A percentile compares a stretch with the other conserved stretches of the same genome.
phyloP scores from a whole-genome alignment of 805 yeast genomes.

The Metschnikowia orientalis region DNA sequence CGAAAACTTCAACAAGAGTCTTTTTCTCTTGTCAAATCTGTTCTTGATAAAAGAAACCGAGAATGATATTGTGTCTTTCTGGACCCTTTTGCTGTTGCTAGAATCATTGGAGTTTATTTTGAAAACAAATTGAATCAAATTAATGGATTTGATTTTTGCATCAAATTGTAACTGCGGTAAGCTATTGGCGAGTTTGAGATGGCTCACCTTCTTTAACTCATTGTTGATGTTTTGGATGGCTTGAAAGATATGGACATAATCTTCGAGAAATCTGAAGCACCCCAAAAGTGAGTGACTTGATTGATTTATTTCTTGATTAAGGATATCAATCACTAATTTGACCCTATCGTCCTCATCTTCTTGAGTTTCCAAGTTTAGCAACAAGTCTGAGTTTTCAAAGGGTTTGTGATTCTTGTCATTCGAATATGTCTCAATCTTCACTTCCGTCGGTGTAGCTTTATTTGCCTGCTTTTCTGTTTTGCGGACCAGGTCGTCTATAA shows the following conservation, averaged over 20 bases:
- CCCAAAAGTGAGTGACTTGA: slow-evolving; percentile 24
- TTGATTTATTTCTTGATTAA: slow-evolving; percentile 21
- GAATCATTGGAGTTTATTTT: slow-evolving; percentile 25
- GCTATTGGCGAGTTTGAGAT: slow-evolving; percentile 26
- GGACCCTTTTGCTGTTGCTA: slow-evolving; percentile 29
- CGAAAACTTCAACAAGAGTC: slow-evolving; percentile 26
- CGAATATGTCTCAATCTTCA: not conserved
- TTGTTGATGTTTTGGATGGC: slow-evolving; percentile 20
- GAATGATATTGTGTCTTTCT: slow-evolving; percentile 32
- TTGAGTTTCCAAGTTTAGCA: slow-evolving; percentile 8
- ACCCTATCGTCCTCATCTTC: slow-evolving; percentile 13
- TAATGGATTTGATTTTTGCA: slow-evolving; percentile 26
- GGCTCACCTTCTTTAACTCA: slow-evolving; percentile 3
- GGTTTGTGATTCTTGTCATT: not conserved
- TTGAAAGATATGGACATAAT: slow-evolving; percentile 27
- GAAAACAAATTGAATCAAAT: slow-evolving; percentile 30
- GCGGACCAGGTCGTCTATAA: slow-evolving; percentile 16
- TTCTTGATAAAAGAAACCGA: slow-evolving; percentile 26
- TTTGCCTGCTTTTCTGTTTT: not conserved
- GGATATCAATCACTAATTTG: slow-evolving; percentile 19
- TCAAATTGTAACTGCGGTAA: slow-evolving; percentile 31
- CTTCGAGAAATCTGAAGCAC: slow-evolving; percentile 31
- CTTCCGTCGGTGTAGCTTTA: not conserved
- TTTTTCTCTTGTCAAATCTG: slow-evolving; percentile 24
- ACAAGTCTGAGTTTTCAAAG: not conserved